Evolutionary conservation across 345 rosid genomes (phyloP), one percentile per base, ranked within the genome.

Genomic region (Melaleuca quinquenervia): DNA sequence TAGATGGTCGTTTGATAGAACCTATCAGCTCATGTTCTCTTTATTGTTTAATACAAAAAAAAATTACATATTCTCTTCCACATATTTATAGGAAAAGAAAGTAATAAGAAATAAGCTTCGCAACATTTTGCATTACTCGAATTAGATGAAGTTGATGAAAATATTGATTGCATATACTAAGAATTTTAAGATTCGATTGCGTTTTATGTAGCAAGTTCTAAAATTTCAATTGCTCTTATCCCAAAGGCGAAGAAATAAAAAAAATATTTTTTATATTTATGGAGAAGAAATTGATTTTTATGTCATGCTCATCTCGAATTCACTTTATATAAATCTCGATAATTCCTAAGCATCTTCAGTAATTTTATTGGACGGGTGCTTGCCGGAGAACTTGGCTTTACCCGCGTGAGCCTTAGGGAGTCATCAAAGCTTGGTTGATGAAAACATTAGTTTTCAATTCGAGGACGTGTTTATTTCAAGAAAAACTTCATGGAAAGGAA

Each of bases 91-190:
- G 24, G 5, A 64, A 32, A 12, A 18, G 12, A 64, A 16, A 64
- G 1, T 8, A 1, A 8, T 32, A 1, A 64, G 12, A 4, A 64
- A 16, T 1, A 32, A 8, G 0, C 32, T 15, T 0, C 4, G 6
- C 16, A 1, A 5, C 41, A 64, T 64, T 64, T 29, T 32, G 16
- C 0, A 24, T 8, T 45, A 32, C 11, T 16, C 24, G 1, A 18
- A 8, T 32, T 64, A 16, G 2, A 64, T 64, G 22, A 45, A 64
- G 78, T 1, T 32, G 3, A 64, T 12, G 5, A 64, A 64, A 64
- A 32, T 32, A 32, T 32, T 64, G 45, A 16, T 64, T 64, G 1
- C 12, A 32, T 64, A 16, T 9, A 54, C 21, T 21, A 4, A 54
- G 21, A 54, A 3, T 54, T 21, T 54, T 7, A 6, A 3, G 56